A percentile compares a stretch with the other conserved stretches of the same genome.
phyloP scores from a whole-genome alignment of 2,329 filamentous ascomycete genomes.

The Colletotrichum tabaci region DNA sequence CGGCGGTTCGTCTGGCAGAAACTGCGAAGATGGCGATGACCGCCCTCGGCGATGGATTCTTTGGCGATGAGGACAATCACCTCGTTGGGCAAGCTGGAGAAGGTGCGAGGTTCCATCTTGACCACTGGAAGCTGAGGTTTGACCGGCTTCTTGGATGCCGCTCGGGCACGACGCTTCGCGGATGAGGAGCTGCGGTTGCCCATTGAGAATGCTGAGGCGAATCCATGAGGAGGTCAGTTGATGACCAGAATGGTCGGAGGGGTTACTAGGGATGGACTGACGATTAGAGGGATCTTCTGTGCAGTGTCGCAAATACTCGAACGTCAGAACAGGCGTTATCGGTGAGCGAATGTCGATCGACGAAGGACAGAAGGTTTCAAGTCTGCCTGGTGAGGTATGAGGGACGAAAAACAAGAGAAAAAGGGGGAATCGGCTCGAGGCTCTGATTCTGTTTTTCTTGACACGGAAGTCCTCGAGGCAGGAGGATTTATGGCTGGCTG shows the following conservation, averaged over 20 bases:
- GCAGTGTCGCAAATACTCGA: background rate
- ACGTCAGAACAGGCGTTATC: background rate
- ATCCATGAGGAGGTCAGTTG: background rate
- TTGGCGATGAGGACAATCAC: constrained; percentile 9
- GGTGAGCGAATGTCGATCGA: background rate
- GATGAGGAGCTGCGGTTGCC: background rate
- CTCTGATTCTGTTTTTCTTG: background rate
- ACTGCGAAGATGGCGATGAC: background rate
- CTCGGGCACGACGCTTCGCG: background rate
- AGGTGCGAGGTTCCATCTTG: background rate
- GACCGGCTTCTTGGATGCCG: background rate
- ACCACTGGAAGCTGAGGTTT: background rate
- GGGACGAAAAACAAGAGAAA: background rate
- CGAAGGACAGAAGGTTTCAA: too few species aligned
- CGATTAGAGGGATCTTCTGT: background rate
- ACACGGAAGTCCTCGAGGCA: background rate
- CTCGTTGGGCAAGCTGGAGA: constrained; percentile 22
- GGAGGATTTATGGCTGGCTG: too few species aligned
- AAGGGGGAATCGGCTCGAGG: too few species aligned
- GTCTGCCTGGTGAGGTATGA: background rate
- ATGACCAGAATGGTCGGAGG: background rate
- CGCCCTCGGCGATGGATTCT: background rate
- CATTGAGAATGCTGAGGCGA: background rate
- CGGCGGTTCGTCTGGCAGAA: constrained; percentile 7
- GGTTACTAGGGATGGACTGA: background rate